Base-by-base conservation (phyloP, 192 early-diverging fungal genomes). In the Phlyctochytrium planicorne region DNA sequence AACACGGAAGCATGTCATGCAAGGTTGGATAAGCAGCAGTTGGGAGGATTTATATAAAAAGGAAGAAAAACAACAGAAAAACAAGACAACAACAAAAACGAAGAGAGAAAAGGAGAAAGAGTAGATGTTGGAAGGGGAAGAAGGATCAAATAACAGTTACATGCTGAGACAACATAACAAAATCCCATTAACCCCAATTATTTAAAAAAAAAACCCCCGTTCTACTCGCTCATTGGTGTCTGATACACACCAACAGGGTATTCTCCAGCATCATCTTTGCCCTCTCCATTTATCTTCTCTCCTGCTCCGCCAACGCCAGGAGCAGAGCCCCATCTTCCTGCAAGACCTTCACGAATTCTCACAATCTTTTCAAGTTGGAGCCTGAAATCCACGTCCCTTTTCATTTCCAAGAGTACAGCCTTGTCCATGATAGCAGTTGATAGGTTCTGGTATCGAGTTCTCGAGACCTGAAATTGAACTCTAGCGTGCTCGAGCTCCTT, bases 381-480 rank as follows among this genome's bases (percentile, higher is more conserved):
- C 29, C 61, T 63, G 57, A 72, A 80, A 53, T 83, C 82, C 12
- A 83, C 82, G 30, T 66, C 77, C 34, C 78, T 69, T 67, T 83
- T 83, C 82, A 83, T 76, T 56, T 83, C 76, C 24, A 83, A 56
- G 16, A 83, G 56, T 2, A 79, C 82, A 1, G 82, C 78, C 53
- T 83, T 83, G 71, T 83, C 82, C 70, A 83, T 83, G 17, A 83
- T 66, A 67, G 74, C 74, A 2, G 82, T 83, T 35, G 66, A 70
- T 27, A 78, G 59, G 35, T 59, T 60, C 35, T 83, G 82, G 68
- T 83, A 83, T 52, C 70, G 65, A 17, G 47, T 67, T 53, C 79
- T 80, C 20, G 78, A 71, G 6, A 52, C 59, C 55, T 78, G 66
- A 69, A 83, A 83, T 30, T 74, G 76, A 6, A 37, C 33, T 17